Conservation (phyloP, 2,329 filamentous ascomycete genomes). For the Aspergillus pseudotamarii region DNA sequence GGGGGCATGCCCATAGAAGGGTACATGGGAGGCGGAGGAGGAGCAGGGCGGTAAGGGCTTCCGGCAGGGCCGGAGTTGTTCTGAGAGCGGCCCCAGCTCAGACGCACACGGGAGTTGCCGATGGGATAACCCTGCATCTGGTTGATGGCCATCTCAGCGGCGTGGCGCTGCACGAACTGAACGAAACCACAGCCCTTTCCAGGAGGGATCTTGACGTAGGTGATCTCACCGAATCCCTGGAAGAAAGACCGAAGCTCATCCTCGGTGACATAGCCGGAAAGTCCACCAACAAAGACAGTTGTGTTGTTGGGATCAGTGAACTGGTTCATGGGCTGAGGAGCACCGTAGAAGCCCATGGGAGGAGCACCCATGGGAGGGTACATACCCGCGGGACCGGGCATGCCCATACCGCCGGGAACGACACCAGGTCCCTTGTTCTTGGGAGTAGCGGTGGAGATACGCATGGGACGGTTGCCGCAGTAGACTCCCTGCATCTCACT, state of each 20-base stretch:
- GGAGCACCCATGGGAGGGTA: constrained; percentile 69
- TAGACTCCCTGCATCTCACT: constrained; percentile 99
- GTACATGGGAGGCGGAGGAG: constrained; percentile 71
- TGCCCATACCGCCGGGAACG: constrained; percentile 53
- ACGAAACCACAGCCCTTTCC: constrained; percentile 99
- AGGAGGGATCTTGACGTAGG: constrained; percentile 98
- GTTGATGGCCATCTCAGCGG: constrained; percentile 99
- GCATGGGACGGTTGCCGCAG: constrained; percentile 97
- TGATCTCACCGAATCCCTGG: constrained; percentile 99
- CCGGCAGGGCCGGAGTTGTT: constrained; percentile 98
- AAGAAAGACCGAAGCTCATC: constrained; percentile 99
- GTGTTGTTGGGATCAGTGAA: constrained; percentile 99
- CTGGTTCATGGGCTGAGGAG: constrained; percentile 91
- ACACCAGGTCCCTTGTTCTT: constrained; percentile 76
- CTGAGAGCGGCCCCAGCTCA: constrained; percentile 97
- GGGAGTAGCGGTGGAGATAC: constrained; percentile 94
- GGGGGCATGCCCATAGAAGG: constrained; percentile 70
- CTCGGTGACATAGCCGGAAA: constrained; percentile 97
- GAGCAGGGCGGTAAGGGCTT: constrained; percentile 94
- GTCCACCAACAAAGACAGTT: constrained; percentile 94
- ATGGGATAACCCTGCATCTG: constrained; percentile 99
- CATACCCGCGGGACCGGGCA: constrained; percentile 62
- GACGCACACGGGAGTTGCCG: constrained; percentile 94
- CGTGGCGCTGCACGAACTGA: constrained; percentile 97
- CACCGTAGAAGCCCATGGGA: constrained; percentile 65